These are phyloP conservation scores for Pseudocercospora vitis DNA, from an alignment of 2,329 filamentous ascomycete species.

Conservation along the genomic window DNA sequence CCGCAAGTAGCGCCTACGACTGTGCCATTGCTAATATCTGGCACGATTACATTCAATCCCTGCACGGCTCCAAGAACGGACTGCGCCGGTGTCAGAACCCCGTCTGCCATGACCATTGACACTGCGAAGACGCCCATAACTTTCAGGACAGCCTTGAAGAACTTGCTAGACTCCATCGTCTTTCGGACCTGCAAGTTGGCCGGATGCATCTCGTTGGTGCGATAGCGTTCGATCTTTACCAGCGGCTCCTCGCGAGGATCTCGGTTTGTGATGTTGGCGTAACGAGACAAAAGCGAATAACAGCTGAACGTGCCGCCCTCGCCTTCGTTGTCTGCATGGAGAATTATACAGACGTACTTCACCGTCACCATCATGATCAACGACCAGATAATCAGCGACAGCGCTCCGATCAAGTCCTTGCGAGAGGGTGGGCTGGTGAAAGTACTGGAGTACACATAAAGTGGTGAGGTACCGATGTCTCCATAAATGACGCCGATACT, in stretches of 20 bases:
- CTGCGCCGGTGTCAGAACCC: slow-evolving; percentile 67
- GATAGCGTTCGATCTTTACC: slow-evolving; percentile 60
- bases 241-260: slow-evolving; percentile 59
- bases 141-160: slow-evolving; percentile 58
- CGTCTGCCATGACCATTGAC: slow-evolving; percentile 66
- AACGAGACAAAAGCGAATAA: slow-evolving; percentile 64
- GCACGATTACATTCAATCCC: slow-evolving; percentile 56
- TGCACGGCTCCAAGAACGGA: slow-evolving; percentile 70
- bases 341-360: slow-evolving; percentile 67
- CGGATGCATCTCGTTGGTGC: slow-evolving; percentile 56
- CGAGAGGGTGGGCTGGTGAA: slow-evolving; percentile 57
- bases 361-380: slow-evolving; percentile 67
- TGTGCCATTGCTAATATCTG: slow-evolving; percentile 55
- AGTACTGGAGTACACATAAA: slow-evolving; percentile 70
- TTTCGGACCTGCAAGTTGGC: slow-evolving; percentile 56
- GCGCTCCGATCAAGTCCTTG: slow-evolving; percentile 61
- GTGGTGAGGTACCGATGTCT: slow-evolving; percentile 66
- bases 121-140: slow-evolving; percentile 65
- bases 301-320: slow-evolving; percentile 70
- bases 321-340: slow-evolving; percentile 68
- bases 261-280: slow-evolving; percentile 59
- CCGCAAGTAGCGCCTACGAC: slow-evolving; percentile 65
- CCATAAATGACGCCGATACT: slow-evolving; percentile 68
- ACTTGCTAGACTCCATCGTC: slow-evolving; percentile 57
- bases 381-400: slow-evolving; percentile 70